phyloP scores from a whole-genome alignment of 352 stramenopile genomes.

The Phytophthora macrochlamydospora region DNA sequence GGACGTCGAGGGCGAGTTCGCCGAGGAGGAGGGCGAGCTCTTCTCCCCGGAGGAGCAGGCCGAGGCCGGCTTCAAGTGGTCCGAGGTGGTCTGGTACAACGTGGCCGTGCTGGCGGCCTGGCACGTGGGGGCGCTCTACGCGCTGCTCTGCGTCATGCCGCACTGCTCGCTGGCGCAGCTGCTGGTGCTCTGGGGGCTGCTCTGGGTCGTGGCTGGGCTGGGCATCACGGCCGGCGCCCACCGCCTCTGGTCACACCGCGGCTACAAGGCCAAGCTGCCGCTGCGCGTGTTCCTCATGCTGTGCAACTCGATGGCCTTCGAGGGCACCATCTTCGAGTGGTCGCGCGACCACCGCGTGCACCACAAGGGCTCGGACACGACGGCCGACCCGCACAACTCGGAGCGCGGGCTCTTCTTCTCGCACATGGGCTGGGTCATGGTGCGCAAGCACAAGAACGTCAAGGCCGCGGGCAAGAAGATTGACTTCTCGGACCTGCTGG shows the following conservation, averaged over 20 bases:
- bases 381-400: slow-evolving; percentile 95
- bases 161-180: slow-evolving; percentile 49
- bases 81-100: slow-evolving; percentile 90
- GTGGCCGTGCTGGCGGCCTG: slow-evolving; percentile 64
- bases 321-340: slow-evolving; percentile 99
- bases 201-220: slow-evolving; percentile 88
- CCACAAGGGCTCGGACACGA: slow-evolving; percentile 98
- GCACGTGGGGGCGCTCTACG: slow-evolving; percentile 81
- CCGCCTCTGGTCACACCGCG: slow-evolving; percentile 96
- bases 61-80: slow-evolving; percentile 54
- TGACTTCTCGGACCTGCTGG: slow-evolving; percentile 95
- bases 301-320: slow-evolving; percentile 96
- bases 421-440: slow-evolving; percentile 99
- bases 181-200: slow-evolving; percentile 59
- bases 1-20: slow-evolving; percentile 28
- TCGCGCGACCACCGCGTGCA: slow-evolving; percentile 98
- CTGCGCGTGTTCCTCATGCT: slow-evolving; percentile 97
- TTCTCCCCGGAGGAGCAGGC: slow-evolving; percentile 37
- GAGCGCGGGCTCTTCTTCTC: slow-evolving; percentile 98
- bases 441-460: slow-evolving; percentile 96
- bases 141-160: slow-evolving; percentile 67
- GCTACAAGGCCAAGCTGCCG: slow-evolving; percentile 93
- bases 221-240: slow-evolving; percentile 98
- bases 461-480: slow-evolving; percentile 89
- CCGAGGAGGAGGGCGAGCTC: slow-evolving; percentile 49